Evolutionary conservation across 371 early-diverging fungal genomes (phyloP).

Genomic region (Conidiobolus incongruus): DNA sequence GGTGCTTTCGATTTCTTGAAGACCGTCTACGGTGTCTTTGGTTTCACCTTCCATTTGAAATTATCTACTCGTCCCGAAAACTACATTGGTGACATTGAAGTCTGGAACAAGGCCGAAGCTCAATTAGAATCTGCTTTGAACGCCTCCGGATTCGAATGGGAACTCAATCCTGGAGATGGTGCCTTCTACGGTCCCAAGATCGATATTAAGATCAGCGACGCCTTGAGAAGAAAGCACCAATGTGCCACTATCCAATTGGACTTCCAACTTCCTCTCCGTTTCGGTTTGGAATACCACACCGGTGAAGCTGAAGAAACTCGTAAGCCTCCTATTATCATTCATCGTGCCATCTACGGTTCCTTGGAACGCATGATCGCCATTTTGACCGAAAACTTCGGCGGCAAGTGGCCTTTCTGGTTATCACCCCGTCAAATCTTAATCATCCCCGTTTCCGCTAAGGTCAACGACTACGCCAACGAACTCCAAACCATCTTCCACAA

Average conservation of each 20-base stretch:
- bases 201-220: slow-evolving; percentile 95
- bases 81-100: slow-evolving; percentile 78
- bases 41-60: slow-evolving; percentile 68
- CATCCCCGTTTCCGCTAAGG: slow-evolving; percentile 40
- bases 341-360: slow-evolving; percentile 84
- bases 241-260: slow-evolving; percentile 98
- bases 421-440: slow-evolving; percentile 90
- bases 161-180: slow-evolving; percentile 94
- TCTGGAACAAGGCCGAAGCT: slow-evolving; percentile 92
- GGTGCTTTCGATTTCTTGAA: slow-evolving; percentile 60
- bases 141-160: slow-evolving; percentile 58
- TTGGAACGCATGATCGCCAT: slow-evolving; percentile 93
- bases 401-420: slow-evolving; percentile 98
- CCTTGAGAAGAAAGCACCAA: slow-evolving; percentile 79
- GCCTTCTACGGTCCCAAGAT: slow-evolving; percentile 99
- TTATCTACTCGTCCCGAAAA: slow-evolving; percentile 97
- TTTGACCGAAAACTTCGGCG: slow-evolving; percentile 70
- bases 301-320: slow-evolving; percentile 14
- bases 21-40: slow-evolving; percentile 74
- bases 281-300: slow-evolving; percentile 57
- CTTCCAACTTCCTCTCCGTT: slow-evolving; percentile 83
- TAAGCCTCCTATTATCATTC: slow-evolving; percentile 80
- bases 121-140: slow-evolving; percentile 59
- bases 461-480: slow-evolving; percentile 19
- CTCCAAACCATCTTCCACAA: slow-evolving; percentile 23